Base-by-base conservation (phyloP, 1,139 yeast genomes). In the Pichia sp. region DNA sequence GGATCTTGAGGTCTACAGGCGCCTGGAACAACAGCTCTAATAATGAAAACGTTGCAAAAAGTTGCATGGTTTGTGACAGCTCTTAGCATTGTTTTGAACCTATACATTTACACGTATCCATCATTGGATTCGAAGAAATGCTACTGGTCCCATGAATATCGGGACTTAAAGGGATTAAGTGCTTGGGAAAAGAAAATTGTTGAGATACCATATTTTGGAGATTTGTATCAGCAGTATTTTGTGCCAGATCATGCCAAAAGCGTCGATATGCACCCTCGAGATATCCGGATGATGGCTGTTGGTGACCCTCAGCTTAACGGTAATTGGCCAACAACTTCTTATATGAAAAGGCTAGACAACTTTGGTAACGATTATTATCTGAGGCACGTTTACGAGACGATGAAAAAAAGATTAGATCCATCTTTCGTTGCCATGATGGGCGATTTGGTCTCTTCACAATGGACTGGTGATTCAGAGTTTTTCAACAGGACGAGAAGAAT, bases 261-360 rank as follows among this genome's bases (percentile, higher is more conserved):
- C 5, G 19, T 29, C 8, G 10, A 23, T 4, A 38, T 26, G 4
- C 8, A 26, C 2, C 58, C 58, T 5, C 45, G 74, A 19, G 89
- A 84, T 63, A 78, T 87, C 57, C 81, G 80, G 59, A 72, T 87
- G 74, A 70, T 90, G 62, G 85, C 96, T 2, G 85, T 90, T 69
- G 99, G 98, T 10, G 99, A 93, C 67, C 99, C 99, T 0, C 99
- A 93, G 71, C 90, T 93, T 69, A 87, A 92, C 59, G 98, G 98
- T 1, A 81, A 84, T 60, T 83, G 89, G 85, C 79, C 79, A 10
- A 73, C 75, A 50, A 86, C 95, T 1, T 80, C 85, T n/a, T 83
- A 85, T 64, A 76, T 89, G 57, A 86, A 88, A 60, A 71, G 89
- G 54, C 73, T 93, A 40, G 99, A 93, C 66, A 85, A 88, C 53